phyloP scores from a whole-genome alignment of 2,329 filamentous ascomycete genomes.

The Purpureocillium lavendulum region DNA sequence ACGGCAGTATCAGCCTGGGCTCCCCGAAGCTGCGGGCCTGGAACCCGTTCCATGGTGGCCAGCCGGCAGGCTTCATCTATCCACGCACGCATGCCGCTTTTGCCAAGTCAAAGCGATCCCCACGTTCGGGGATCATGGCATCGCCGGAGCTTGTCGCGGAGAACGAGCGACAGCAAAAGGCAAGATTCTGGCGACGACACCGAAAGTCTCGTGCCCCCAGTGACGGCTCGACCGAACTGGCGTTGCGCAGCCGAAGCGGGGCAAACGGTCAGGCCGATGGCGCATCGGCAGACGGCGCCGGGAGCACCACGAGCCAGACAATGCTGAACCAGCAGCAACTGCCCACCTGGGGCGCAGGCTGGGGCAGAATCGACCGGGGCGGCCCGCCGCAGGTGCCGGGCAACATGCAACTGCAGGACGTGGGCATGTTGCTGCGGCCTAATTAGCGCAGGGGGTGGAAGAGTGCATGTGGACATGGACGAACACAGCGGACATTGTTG shows the following conservation, averaged over 20 bases:
- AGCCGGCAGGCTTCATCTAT: conserved; percentile 42
- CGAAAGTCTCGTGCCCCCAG: conserved; percentile 18
- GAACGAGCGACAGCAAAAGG: conserved; percentile 12
- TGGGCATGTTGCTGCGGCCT: conserved; percentile 19
- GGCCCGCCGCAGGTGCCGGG: conserved; percentile 10
- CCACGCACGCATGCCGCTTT: conserved; percentile 23
- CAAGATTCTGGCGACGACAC: conserved; percentile 20
- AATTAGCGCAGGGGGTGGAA: neutral
- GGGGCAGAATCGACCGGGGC: conserved; percentile 22
- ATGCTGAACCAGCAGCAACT: conserved; percentile 6
- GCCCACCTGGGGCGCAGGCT: conserved; percentile 18
- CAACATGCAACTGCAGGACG: conserved; percentile 22
- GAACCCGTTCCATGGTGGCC: conserved; percentile 42
- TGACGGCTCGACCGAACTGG: conserved; percentile 21
- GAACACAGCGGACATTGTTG: no score
- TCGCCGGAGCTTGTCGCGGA: conserved; percentile 29
- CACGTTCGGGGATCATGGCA: conserved; percentile 33
- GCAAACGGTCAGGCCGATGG: neutral
- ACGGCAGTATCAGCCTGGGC: conserved; percentile 35
- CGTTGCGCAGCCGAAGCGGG: conserved; percentile 18
- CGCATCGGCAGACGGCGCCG: neutral
- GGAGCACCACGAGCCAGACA: conserved; percentile 2
- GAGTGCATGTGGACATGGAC: neutral
- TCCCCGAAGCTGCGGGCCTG: conserved; percentile 23
- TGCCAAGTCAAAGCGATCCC: conserved; percentile 17